These are phyloP conservation scores for Fusarium chaquense DNA, from an alignment of 2,329 filamentous ascomycete species.

Conservation along the genomic window DNA sequence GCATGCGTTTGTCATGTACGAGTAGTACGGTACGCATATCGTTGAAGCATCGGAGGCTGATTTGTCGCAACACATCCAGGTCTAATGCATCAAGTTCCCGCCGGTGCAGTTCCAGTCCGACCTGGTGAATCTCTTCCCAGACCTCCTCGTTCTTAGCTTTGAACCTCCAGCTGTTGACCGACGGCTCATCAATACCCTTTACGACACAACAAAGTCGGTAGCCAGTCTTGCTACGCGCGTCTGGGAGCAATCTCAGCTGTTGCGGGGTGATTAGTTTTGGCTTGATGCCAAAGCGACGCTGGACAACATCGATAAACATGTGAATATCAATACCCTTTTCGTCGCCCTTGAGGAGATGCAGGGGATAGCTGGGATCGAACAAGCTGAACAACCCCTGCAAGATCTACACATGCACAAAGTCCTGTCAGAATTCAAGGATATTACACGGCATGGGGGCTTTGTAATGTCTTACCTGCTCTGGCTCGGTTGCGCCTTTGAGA, in stretches of 20 bases:
- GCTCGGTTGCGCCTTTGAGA: conserved; percentile 45
- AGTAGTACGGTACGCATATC: conserved; percentile 57
- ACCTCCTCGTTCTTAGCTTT: conserved; percentile 42
- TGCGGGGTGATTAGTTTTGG: conserved; percentile 52
- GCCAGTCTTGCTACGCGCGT: conserved; percentile 39
- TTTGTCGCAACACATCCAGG: conserved; percentile 50
- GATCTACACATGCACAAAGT: conserved; percentile 45
- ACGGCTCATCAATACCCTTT: background rate
- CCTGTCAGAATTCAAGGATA: background rate
- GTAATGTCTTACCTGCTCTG: conserved; percentile 37
- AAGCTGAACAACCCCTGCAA: conserved; percentile 49
- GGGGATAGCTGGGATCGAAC: conserved; percentile 47
- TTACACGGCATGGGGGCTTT: background rate
- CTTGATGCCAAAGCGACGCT: conserved; percentile 46
- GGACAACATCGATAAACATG: conserved; percentile 52
- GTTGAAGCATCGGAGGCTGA: conserved; percentile 56
- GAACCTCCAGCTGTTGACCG: conserved; percentile 14
- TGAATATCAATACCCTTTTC: conserved; percentile 56
- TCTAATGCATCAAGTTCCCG: conserved; percentile 52
- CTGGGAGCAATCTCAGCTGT: conserved; percentile 51
- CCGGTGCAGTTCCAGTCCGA: conserved; percentile 56
- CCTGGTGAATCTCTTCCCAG: conserved; percentile 53
- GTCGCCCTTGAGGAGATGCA: conserved; percentile 55
- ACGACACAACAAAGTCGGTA: conserved; percentile 50
- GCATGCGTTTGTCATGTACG: conserved; percentile 59